Evolutionary conservation across 2,329 filamentous ascomycete genomes (phyloP), one percentile per base, ranked within the genome.

Genomic region (Chrysosporium keratinophilum): DNA sequence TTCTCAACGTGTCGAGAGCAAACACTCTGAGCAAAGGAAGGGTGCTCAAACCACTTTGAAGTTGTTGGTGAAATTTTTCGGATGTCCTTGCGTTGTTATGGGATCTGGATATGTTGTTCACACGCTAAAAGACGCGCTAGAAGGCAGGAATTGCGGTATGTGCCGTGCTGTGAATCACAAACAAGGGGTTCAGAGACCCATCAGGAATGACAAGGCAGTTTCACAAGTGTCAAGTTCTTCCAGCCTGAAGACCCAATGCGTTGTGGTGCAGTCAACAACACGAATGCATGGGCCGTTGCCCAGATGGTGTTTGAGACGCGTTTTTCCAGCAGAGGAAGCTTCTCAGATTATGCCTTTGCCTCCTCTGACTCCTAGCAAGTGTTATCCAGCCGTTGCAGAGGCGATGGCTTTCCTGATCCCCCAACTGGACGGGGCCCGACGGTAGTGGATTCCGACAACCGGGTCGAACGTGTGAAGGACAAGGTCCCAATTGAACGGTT

Each of bases 401-500:
- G n/a, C 14, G 47, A 28, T 28, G 19, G n/a, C 35, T n/a, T n/a
- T n/a, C n/a, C n/a, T n/a, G n/a, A 50, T 42, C 11, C 11, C 11
- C 37, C 37, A 51, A 45, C 43, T 44, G 15, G 39, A 14, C 15
- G 28, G 28, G 6, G 43, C 3, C 12, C 34, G 41, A 39, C 41
- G n/a, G n/a, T 28, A 28, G 23, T 45, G 31, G 23, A 31, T 19
- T 49, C 42, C 56, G 40, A 57, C 48, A 17, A 41, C 56, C 49
- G 45, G 52, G 56, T 46, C 49, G 49, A 48, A 45, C 42, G 42
- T 44, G 52, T n/a, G 49, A 45, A 15, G 35, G 15, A 20, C 28
- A 47, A 20, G 28, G 28, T 20, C 19, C 17, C 40, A 46, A 52
- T 44, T 31, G 42, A 19, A 31, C 12, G 12, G 7, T n/a, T 14